Conservation (phyloP, 208 protist genomes). For the Acanthamoeba sp. region DNA sequence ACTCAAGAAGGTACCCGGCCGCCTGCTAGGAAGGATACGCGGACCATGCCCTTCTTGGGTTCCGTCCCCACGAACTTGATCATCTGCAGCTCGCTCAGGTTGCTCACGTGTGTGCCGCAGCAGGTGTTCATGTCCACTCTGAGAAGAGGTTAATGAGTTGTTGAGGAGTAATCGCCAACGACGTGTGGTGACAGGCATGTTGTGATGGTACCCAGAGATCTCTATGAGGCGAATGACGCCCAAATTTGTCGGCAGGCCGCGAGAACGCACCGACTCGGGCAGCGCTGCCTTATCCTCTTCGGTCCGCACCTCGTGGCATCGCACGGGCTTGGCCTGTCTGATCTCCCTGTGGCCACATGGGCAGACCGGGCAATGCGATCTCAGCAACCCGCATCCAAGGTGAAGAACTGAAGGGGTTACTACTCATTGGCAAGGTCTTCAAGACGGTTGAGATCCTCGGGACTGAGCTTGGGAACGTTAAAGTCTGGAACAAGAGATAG, state of each 20-base stretch:
- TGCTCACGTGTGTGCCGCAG: constrained; percentile 79
- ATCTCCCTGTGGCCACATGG: too few species aligned
- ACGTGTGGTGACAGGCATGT: not conserved
- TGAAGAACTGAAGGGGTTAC: not conserved
- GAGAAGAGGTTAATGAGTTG: too few species aligned
- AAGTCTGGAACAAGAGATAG: not conserved
- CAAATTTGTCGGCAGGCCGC: constrained; percentile 61
- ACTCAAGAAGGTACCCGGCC: not conserved
- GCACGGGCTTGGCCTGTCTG: not conserved
- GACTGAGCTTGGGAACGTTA: not conserved
- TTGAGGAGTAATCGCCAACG: too few species aligned
- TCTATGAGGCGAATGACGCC: constrained; percentile 58
- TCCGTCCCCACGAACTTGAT: constrained; percentile 72
- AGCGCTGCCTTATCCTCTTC: constrained; percentile 28
- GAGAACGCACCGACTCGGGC: constrained; percentile 59
- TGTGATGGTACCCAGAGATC: constrained; percentile 45
- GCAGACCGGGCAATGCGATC: too few species aligned
- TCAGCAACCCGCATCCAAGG: too few species aligned
- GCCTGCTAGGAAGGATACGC: constrained; percentile 70
- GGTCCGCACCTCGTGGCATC: not conserved
- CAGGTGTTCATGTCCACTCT: constrained; percentile 80
- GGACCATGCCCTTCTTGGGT: constrained; percentile 44
- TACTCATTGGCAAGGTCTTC: constrained; percentile 51
- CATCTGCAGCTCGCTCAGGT: constrained; percentile 76
- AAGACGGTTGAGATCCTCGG: not conserved